Percentiles rank a stretch among this genome's conserved stretches.
These are phyloP conservation scores for Globisporangium apiculatum DNA, from an alignment of 352 stramenopile species.

Conservation along the genomic window DNA sequence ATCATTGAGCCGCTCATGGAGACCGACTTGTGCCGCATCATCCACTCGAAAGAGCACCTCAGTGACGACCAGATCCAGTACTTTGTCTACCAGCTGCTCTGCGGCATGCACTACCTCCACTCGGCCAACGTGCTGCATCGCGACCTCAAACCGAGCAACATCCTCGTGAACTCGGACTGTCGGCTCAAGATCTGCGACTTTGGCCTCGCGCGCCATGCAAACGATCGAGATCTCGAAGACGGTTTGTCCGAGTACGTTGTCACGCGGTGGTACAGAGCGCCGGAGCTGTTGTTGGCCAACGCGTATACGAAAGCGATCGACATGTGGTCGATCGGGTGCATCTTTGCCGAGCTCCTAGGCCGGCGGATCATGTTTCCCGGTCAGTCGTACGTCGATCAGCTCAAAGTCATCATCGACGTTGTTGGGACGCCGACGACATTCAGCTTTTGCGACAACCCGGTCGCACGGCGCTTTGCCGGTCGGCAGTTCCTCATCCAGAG, in stretches of 20 bases:
- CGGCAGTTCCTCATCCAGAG: constrained; percentile 78
- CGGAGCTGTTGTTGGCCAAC: constrained; percentile 78
- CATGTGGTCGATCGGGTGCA: constrained; percentile 98
- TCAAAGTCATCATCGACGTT: constrained; percentile 84
- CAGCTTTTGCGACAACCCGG: constrained; percentile 82
- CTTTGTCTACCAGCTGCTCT: constrained; percentile 95
- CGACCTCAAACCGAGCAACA: constrained; percentile 97
- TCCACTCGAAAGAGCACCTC: constrained; percentile 85
- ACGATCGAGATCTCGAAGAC: constrained; percentile 73
- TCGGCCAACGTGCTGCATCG: constrained; percentile 93
- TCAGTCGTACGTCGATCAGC: constrained; percentile 82
- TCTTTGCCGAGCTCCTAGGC: constrained; percentile 97
- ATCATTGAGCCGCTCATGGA: constrained; percentile 98
- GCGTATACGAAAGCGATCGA: constrained; percentile 87
- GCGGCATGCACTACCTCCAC: constrained; percentile 94
- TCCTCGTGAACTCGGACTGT: constrained; percentile 94
- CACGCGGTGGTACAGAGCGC: constrained; percentile 90
- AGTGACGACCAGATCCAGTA: constrained; percentile 95
- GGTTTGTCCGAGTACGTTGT: constrained; percentile 92
- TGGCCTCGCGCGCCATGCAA: constrained; percentile 73
- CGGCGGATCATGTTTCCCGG: constrained; percentile 80
- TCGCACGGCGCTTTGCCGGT: constrained; percentile 71
- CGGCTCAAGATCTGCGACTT: constrained; percentile 87
- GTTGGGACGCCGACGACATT: constrained; percentile 81
- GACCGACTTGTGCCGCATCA: constrained; percentile 91